Conservation (phyloP, 1,284 basidiomycete genomes). For the Puccinia brachypodii region DNA sequence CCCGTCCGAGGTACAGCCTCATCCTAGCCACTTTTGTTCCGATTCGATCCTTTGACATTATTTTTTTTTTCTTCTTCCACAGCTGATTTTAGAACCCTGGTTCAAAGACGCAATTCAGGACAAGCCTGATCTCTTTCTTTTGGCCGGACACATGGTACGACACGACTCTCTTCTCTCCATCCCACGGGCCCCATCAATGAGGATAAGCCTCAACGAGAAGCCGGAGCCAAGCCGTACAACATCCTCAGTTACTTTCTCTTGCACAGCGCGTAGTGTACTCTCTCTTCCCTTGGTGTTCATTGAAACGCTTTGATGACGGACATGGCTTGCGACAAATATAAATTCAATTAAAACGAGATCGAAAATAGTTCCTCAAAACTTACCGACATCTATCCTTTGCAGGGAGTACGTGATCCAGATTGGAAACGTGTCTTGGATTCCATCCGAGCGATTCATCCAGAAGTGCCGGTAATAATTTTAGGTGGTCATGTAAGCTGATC, state of each 20-base stretch:
- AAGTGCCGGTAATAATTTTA: conserved; percentile 74
- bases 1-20: conserved; percentile 61
- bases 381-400: not conserved
- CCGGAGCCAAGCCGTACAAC: not conserved
- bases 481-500: conserved; percentile 62
- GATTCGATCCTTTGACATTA: not conserved
- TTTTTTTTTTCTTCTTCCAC: not conserved
- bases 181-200: not conserved
- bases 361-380: not conserved
- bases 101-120: conserved; percentile 74
- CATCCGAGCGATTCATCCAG: conserved; percentile 70
- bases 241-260: not conserved
- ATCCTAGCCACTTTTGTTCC: conserved; percentile 60
- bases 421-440: conserved; percentile 75
- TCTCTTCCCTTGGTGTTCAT: too few relatives aligned
- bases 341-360: too few relatives aligned
- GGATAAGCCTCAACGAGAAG: not conserved
- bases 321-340: not conserved
- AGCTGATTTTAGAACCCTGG: conserved; percentile 58
- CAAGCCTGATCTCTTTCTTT: conserved; percentile 77
- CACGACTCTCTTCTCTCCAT: not conserved
- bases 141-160: conserved; percentile 63
- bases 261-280: too few relatives aligned
- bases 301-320: not conserved
- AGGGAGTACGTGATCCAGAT: conserved; percentile 55